Base-by-base conservation (phyloP, 805 yeast genomes). In the Barnettozyma siamensis region DNA sequence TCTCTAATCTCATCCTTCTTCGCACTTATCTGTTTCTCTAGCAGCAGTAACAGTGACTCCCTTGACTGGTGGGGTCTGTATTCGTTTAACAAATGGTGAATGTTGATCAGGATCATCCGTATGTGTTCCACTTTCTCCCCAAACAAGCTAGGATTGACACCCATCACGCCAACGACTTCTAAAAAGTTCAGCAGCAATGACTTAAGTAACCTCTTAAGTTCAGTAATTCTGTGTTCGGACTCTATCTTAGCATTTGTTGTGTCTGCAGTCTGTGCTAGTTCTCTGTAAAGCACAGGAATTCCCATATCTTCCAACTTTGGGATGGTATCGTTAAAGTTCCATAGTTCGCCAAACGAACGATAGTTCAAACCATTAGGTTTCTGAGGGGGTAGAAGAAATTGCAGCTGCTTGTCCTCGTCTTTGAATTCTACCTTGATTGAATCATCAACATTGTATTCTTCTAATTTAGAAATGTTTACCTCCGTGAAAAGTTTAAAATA, bases 41-140 rank as follows among this genome's bases (percentile, higher is more conserved):
- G 64, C 40, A 83, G 67, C 69, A 87, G 70, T 33, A 88, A 86
- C 48, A 93, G 68, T 37, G 89, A 81, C 55, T 93, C 99, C 39
- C 97, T 71, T 3, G 95, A 83, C 58, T 93, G 99, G 62, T 93
- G 98, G 3, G 97, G 93, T 46, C 99, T 70, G 62, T 93, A 93
- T 39, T 89, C 88, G 59, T 93, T 93, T 44, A 93, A 65, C 29
- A 93, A 66, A 60, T 93, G 98, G 59, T 93, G 97, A 48, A 93
- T 80, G 57, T 93, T 93, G 57, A 91, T 83, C 39, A 93, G 66
- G 10, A 91, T 78, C 12, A 83, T 72, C 47, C 94, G 76, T 30
- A 93, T 76, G 49, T 87, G 78, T 48, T 88, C 95, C 21, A 88
- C 76, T 53, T 87, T 84, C 6, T 63, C 60, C 2, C 73, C 72